Percentiles rank a stretch among this genome's conserved stretches.
Evolutionary conservation across 192 early-diverging fungal species (phyloP).

Genomic region (Glomus cerebriforme): DNA sequence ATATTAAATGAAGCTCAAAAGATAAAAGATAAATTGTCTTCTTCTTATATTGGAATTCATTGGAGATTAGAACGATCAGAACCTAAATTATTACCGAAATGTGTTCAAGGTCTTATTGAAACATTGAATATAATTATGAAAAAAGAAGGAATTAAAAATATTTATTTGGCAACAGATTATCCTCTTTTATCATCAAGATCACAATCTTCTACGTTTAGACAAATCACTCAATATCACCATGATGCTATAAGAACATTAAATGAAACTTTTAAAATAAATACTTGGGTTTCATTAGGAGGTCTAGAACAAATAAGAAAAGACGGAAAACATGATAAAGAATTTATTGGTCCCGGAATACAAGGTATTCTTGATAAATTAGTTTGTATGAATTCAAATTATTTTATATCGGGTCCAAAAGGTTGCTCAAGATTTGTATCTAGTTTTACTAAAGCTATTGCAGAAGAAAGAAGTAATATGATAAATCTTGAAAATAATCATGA

Average conservation of each 20-base stretch:
- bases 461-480: no score
- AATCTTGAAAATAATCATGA: no score
- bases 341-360: background rate
- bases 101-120: background rate
- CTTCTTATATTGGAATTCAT: constrained; percentile 11
- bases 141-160: background rate
- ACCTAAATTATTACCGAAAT: background rate
- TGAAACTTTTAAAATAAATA: background rate
- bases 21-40: background rate
- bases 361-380: constrained; percentile 36
- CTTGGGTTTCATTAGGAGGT: background rate
- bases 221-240: constrained; percentile 6
- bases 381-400: constrained; percentile 28
- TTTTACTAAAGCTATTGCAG: no score
- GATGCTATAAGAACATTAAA: background rate
- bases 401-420: constrained; percentile 1
- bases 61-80: background rate
- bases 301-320: background rate
- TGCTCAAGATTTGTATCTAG: background rate
- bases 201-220: no score
- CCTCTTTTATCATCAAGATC: background rate
- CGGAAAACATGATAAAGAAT: background rate
- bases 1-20: background rate
- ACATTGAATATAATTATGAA: background rate
- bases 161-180: constrained; percentile 28